Evolutionary conservation across 352 stramenopile genomes (phyloP).

Genomic region (Pythium monospermum): DNA sequence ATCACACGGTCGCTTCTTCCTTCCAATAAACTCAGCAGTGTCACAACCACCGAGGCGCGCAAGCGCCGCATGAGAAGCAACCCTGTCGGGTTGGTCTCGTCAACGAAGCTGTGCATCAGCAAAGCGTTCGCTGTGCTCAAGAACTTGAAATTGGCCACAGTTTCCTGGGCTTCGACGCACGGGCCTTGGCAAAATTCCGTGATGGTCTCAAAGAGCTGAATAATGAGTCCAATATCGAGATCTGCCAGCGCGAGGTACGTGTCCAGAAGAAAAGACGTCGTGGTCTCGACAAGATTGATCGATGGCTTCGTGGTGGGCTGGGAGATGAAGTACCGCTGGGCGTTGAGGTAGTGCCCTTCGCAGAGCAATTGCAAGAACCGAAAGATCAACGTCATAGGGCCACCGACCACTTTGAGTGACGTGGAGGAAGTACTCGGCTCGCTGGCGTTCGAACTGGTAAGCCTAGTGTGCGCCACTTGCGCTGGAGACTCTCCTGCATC

Average conservation of each 20-base stretch:
- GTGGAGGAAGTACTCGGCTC: not conserved
- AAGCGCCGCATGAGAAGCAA: slow-evolving; percentile 27
- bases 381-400: slow-evolving; percentile 50
- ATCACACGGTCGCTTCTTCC: slow-evolving; percentile 47
- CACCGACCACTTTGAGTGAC: slow-evolving; percentile 7
- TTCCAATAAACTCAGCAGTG: slow-evolving; percentile 61
- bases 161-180: slow-evolving; percentile 65
- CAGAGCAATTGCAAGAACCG: slow-evolving; percentile 71
- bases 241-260: slow-evolving; percentile 48
- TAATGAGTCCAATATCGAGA: slow-evolving; percentile 47
- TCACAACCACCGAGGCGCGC: slow-evolving; percentile 51
- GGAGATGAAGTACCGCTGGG: slow-evolving; percentile 48
- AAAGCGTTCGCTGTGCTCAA: slow-evolving; percentile 68
- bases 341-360: slow-evolving; percentile 66
- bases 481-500: not conserved
- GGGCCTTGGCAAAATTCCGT: slow-evolving; percentile 77
- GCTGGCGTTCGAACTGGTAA: not conserved
- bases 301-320: slow-evolving; percentile 26
- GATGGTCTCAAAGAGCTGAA: slow-evolving; percentile 73
- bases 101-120: slow-evolving; percentile 47
- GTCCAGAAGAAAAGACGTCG: slow-evolving; percentile 60
- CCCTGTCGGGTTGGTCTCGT: slow-evolving; percentile 18
- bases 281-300: slow-evolving; percentile 60
- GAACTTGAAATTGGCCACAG: slow-evolving; percentile 72
- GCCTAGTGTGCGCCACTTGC: not conserved